Conservation (phyloP, 1,284 basidiomycete genomes). For the Cryptococcus neoformans region DNA sequence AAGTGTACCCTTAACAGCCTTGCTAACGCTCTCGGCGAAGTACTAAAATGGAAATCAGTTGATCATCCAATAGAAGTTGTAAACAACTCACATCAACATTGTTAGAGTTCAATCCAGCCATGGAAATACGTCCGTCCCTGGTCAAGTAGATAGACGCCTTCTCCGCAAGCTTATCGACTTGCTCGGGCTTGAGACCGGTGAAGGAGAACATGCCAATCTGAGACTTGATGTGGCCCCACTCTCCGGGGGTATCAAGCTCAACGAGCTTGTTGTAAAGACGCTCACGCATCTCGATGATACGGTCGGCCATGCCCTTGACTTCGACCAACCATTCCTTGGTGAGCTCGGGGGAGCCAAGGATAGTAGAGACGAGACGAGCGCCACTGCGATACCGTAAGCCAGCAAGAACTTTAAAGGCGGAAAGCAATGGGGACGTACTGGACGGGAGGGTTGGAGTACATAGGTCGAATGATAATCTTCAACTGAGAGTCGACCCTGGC, state of each 20-base stretch:
- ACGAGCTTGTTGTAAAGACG: slow-evolving; percentile 76
- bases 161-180: slow-evolving; percentile 83
- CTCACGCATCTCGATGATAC: slow-evolving; percentile 95
- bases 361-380: slow-evolving; percentile 82
- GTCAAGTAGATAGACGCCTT: slow-evolving; percentile 87
- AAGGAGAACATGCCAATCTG: slow-evolving; percentile 85
- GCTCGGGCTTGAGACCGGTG: slow-evolving; percentile 77
- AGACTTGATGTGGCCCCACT: slow-evolving; percentile 94
- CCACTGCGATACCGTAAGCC: slow-evolving; percentile 54
- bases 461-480: slow-evolving; percentile 94
- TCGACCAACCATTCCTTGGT: slow-evolving; percentile 84
- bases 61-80: not conserved
- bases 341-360: slow-evolving; percentile 71
- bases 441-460: slow-evolving; percentile 98
- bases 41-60: slow-evolving; percentile 48
- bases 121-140: slow-evolving; percentile 76
- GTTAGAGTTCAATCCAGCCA: slow-evolving; percentile 87
- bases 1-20: slow-evolving; percentile 74
- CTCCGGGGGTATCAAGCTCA: slow-evolving; percentile 82
- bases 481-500: slow-evolving; percentile 87
- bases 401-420: not conserved
- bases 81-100: slow-evolving; percentile 64
- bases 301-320: slow-evolving; percentile 92
- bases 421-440: slow-evolving; percentile 52
- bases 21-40: slow-evolving; percentile 80